A percentile compares a stretch with the other conserved stretches of the same genome.
Evolutionary conservation across 768 basidiomycete genomes (phyloP).

Genomic region (Agrocybe pediades): DNA sequence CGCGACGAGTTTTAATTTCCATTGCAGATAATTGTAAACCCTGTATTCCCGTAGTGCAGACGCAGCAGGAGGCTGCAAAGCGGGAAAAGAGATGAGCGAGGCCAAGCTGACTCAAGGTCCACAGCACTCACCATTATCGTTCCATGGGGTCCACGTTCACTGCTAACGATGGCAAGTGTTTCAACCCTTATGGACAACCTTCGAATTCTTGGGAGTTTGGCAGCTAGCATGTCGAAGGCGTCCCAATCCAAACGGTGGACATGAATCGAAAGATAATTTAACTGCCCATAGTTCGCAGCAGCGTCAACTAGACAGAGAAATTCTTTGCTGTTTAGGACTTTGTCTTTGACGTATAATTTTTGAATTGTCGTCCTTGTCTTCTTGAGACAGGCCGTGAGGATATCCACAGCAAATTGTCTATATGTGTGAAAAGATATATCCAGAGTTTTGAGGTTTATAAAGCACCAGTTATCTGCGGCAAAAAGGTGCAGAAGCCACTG

Average conservation of each 20-base stretch:
- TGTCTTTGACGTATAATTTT: constrained; percentile 39
- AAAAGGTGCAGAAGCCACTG: constrained; percentile 36
- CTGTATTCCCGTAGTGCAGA: too few relatives aligned
- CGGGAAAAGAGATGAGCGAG: too few relatives aligned
- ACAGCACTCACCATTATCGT: too few relatives aligned
- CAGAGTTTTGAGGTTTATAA: constrained; percentile 33
- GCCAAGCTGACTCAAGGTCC: too few relatives aligned
- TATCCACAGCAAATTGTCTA: constrained; percentile 31
- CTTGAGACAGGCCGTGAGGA: constrained; percentile 31
- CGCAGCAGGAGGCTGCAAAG: too few relatives aligned
- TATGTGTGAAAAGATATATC: constrained; percentile 47
- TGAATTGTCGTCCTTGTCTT: constrained; percentile 33
- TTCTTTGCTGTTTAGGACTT: constrained; percentile 37
- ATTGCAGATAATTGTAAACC: too few relatives aligned
- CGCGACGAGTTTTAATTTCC: too few relatives aligned
- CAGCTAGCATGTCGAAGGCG: constrained; percentile 35
- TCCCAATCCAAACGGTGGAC: constrained; percentile 30
- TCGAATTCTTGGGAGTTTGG: constrained; percentile 32
- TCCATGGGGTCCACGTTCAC: too few relatives aligned
- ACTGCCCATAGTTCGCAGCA: constrained; percentile 22
- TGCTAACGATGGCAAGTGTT: too few relatives aligned
- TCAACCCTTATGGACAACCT: too few relatives aligned
- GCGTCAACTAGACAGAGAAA: constrained; percentile 24
- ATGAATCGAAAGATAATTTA: constrained; percentile 35
- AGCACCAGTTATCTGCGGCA: constrained; percentile 25